Percentiles rank a stretch among this genome's conserved stretches.
Conservation (phyloP, 1,139 yeast genomes). For the Pichia sp. region DNA sequence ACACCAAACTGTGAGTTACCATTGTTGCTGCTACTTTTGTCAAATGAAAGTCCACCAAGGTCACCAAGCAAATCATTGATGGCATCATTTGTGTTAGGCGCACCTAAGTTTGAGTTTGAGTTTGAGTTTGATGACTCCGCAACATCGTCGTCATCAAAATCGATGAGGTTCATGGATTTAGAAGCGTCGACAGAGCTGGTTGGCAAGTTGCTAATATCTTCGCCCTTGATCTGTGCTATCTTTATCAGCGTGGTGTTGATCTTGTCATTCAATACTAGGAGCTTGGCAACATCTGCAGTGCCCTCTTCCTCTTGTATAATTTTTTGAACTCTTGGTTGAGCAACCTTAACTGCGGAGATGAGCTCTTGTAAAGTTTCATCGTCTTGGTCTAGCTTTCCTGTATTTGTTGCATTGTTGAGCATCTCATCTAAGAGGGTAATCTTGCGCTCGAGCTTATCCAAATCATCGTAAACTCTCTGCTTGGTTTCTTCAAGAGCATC, state of each 20-base stretch:
- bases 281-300: conserved; percentile 58
- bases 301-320: conserved; percentile 72
- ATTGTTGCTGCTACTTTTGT: conserved; percentile 13
- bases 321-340: conserved; percentile 82
- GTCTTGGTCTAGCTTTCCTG: conserved; percentile 40
- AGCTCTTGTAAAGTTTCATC: conserved; percentile 76
- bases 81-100: conserved; percentile 36
- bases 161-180: conserved; percentile 54
- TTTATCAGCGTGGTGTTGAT: conserved; percentile 66
- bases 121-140: neutral
- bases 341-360: conserved; percentile 68
- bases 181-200: conserved; percentile 29
- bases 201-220: conserved; percentile 54
- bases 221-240: conserved; percentile 60
- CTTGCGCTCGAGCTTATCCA: conserved; percentile 78
- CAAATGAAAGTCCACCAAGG: conserved; percentile 54
- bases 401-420: conserved; percentile 54
- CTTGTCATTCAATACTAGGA: conserved; percentile 68
- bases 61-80: conserved; percentile 67
- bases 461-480: conserved; percentile 76
- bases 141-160: conserved; percentile 34
- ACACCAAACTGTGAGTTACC: conserved; percentile 21
- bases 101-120: conserved; percentile 9
- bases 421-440: conserved; percentile 88
- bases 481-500: conserved; percentile 51